phyloP scores from a whole-genome alignment of 805 yeast genomes.

The Teunomyces panamensis region DNA sequence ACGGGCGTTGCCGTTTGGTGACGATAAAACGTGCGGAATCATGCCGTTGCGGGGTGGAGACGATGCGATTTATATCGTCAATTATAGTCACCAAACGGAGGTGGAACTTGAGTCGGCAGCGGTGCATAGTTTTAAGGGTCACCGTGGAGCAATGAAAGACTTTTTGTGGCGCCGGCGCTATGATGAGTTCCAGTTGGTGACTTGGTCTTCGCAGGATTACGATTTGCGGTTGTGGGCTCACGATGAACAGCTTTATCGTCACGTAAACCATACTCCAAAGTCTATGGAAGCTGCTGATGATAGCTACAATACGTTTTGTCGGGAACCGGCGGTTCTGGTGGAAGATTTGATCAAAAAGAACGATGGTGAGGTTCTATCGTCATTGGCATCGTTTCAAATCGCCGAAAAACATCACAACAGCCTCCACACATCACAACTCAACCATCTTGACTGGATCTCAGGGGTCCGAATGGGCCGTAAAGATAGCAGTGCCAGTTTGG shows the following conservation, averaged over 20 bases:
- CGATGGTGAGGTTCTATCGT: conserved; percentile 33
- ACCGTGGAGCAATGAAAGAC: conserved; percentile 80
- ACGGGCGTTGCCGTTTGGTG: conserved; percentile 84
- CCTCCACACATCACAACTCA: conserved; percentile 40
- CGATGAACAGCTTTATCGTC: conserved; percentile 33
- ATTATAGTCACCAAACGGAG: conserved; percentile 28
- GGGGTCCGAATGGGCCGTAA: conserved; percentile 75
- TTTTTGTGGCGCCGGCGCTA: conserved; percentile 74
- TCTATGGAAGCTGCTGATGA: conserved; percentile 7
- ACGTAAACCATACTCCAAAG: conserved; percentile 38
- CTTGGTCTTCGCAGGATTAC: conserved; percentile 85
- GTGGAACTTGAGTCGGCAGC: no score
- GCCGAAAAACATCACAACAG: conserved; percentile 33
- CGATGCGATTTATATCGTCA: conserved; percentile 57
- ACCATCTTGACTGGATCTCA: conserved; percentile 87
- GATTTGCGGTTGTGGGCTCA: conserved; percentile 81
- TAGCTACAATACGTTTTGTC: conserved; percentile 32
- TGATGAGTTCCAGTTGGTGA: conserved; percentile 79
- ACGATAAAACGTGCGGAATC: conserved; percentile 67
- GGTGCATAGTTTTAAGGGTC: conserved; percentile 66
- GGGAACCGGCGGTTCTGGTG: conserved; percentile 35
- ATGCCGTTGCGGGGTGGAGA: conserved; percentile 90
- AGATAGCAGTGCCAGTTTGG: conserved; percentile 18
- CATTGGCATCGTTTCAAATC: conserved; percentile 34
- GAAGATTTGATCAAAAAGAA: conserved; percentile 30